Percentiles rank a stretch among this genome's conserved stretches.
These are phyloP conservation scores for Heimioporus sp. DNA, from an alignment of 768 basidiomycete species.

Conservation along the genomic window DNA sequence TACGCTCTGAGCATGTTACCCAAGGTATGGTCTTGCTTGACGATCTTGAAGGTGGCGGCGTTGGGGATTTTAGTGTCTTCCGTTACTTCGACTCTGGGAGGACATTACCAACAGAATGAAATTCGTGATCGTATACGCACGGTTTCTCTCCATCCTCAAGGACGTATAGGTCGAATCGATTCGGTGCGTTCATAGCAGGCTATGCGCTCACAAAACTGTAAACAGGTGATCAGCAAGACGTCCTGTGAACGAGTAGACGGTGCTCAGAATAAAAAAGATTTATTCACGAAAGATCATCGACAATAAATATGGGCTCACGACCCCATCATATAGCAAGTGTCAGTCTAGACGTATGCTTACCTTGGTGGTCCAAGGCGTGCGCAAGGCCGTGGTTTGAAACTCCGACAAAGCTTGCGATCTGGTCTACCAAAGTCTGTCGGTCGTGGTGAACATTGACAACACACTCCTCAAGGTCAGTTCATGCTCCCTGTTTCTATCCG, in stretches of 20 bases:
- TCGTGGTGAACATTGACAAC: slow-evolving; percentile 38
- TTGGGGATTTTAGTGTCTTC: slow-evolving; percentile 99
- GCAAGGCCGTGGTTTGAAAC: slow-evolving; percentile 18
- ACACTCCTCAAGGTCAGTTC: slow-evolving; percentile 68
- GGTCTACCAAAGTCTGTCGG: background rate
- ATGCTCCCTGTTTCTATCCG: slow-evolving; percentile 20
- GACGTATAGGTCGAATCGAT: slow-evolving; percentile 86
- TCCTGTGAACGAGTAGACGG: background rate
- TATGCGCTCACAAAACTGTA: background rate
- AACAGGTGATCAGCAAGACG: slow-evolving; percentile 10
- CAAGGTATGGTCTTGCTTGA: slow-evolving; percentile 97
- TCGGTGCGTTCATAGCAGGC: slow-evolving; percentile 84
- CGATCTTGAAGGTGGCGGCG: slow-evolving; percentile 90
- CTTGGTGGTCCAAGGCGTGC: slow-evolving; percentile 20
- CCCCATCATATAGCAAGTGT: slow-evolving; percentile 51
- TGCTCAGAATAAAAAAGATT: slow-evolving; percentile 44
- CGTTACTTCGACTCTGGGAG: slow-evolving; percentile 76
- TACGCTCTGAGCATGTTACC: slow-evolving; percentile 96
- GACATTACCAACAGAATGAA: background rate
- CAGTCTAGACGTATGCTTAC: slow-evolving; percentile 13
- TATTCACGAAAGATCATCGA: slow-evolving; percentile 60
- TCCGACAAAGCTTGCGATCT: slow-evolving; percentile 19
- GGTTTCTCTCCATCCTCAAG: slow-evolving; percentile 91
- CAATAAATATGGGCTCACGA: slow-evolving; percentile 62
- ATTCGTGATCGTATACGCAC: slow-evolving; percentile 51